Conservation (phyloP, 768 basidiomycete species). For the Tephrocybe sp. region DNA sequence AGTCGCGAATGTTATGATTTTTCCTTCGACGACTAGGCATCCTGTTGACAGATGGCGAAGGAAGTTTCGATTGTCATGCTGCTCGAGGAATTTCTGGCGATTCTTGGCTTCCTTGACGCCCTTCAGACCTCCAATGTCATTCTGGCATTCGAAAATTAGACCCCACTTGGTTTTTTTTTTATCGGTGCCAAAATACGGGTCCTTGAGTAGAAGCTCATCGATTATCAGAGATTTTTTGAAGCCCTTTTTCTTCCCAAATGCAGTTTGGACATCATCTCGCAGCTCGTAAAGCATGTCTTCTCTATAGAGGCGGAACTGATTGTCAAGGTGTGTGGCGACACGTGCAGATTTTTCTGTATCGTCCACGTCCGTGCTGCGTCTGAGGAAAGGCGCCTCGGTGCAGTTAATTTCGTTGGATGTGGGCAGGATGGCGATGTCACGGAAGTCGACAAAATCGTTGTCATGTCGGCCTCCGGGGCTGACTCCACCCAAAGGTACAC, state of each 20-base stretch:
- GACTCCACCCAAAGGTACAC: slow-evolving; percentile 19
- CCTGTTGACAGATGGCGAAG: slow-evolving; percentile 55
- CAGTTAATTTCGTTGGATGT: slow-evolving; percentile 58
- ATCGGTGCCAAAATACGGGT: slow-evolving; percentile 33
- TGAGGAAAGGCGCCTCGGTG: slow-evolving; percentile 46
- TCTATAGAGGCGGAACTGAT: slow-evolving; percentile 13
- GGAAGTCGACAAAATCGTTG: slow-evolving; percentile 65
- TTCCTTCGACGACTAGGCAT: slow-evolving; percentile 48
- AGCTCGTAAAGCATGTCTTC: slow-evolving; percentile 16
- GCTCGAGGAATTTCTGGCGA: slow-evolving; percentile 37
- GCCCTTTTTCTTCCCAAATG: slow-evolving; percentile 36
- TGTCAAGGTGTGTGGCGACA: slow-evolving; percentile 11
- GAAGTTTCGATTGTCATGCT: slow-evolving; percentile 40
- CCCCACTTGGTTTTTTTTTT: slow-evolving; percentile 36
- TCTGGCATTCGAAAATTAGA: slow-evolving; percentile 34
- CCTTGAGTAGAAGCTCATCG: slow-evolving; percentile 35
- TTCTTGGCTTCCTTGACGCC: slow-evolving; percentile 24
- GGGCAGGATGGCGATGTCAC: slow-evolving; percentile 59
- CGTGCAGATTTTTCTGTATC: slow-evolving; percentile 47
- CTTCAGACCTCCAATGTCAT: slow-evolving; percentile 35
- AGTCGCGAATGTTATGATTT: slow-evolving; percentile 52
- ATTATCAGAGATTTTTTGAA: slow-evolving; percentile 34
- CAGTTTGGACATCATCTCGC: slow-evolving; percentile 52
- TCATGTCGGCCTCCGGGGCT: slow-evolving; percentile 68
- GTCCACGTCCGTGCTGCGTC: slow-evolving; percentile 42